Base-by-base conservation (phyloP, 768 basidiomycete genomes). In the Phallus indusiatus region DNA sequence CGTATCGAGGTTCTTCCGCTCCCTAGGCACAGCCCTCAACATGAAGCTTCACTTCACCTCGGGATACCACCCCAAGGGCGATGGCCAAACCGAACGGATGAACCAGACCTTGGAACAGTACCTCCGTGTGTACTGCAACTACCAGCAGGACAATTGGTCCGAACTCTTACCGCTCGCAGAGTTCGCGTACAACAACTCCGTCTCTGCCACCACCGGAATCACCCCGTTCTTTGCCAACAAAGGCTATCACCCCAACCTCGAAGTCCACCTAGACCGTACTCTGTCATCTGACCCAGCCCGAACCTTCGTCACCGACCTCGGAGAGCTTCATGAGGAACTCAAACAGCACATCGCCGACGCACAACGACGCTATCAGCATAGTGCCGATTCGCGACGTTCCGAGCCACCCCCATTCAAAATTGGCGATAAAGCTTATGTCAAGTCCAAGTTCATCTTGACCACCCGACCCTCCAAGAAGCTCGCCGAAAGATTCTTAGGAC, bases 21-120 rank as follows among this genome's bases (percentile, higher is more conserved):
- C 33, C 11, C 22, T 54, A n/a, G 21, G 53, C n/a, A n/a, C 18
- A 20, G 17, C 34, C 11, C 34, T 54, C 10, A 34, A 34, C 33
- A 54, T 54, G 17, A 54, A 54, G n/a, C 20, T 34, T n/a, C 21
- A 54, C 22, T 34, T 54, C 20, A 24, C 53, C n/a, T 24, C 53
- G 21, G 53, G 22, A 21, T 54, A 54, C 53, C 53, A 54, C 34
- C 53, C 55, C 1, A 18, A 56, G 16, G 47, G 42, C 1, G 55
- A 56, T 56, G 74, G 77, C 0, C 73, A 76, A 47, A 75, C 74
- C 0, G 75, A 80, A 56, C 57, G 68, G 1, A 62, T 72, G 10
- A 77, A 79, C 59, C 74, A 76, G 57, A 64, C 70, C 5, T 24
- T 78, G 0, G 74, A 79, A 57, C 68, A 69, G 12, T 75, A 73